phyloP scores from a whole-genome alignment of 148 eudicot species.

The Cornus suecica region DNA sequence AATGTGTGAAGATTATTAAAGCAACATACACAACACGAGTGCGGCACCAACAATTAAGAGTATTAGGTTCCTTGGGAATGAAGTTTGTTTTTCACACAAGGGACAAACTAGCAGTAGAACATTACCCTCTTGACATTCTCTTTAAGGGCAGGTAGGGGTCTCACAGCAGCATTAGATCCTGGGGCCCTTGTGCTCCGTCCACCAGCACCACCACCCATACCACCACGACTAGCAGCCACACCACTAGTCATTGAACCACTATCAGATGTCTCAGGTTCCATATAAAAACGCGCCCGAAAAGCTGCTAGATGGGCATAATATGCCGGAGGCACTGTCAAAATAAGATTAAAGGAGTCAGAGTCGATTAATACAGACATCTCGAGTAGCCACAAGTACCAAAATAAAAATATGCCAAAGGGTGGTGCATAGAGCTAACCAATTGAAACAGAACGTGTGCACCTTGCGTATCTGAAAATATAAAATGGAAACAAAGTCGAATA shows the following conservation, averaged over 20 bases:
- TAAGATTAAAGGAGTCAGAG: not conserved
- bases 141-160: conserved; percentile 69
- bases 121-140: conserved; percentile 69
- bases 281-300: conserved; percentile 69
- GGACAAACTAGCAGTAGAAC: conserved; percentile 48
- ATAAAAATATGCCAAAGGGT: not conserved
- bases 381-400: not conserved
- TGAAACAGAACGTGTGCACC: conserved; percentile 80
- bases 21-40: too few relatives aligned
- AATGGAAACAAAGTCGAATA: not conserved
- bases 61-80: too few relatives aligned
- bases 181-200: conserved; percentile 43
- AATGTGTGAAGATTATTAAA: too few relatives aligned
- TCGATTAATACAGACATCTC: not conserved
- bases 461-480: conserved; percentile 54
- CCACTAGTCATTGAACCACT: conserved; percentile 61
- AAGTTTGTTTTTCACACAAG: too few relatives aligned
- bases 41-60: too few relatives aligned
- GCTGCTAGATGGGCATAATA: conserved; percentile 83
- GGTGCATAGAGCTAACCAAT: conserved; percentile 38
- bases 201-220: conserved; percentile 25
- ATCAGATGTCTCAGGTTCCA: conserved; percentile 69
- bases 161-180: conserved; percentile 49
- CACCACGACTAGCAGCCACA: conserved; percentile 42
- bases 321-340: conserved; percentile 61